Conservation (phyloP, 2,329 filamentous ascomycete species). For the Exophiala phaeomuriformis region DNA sequence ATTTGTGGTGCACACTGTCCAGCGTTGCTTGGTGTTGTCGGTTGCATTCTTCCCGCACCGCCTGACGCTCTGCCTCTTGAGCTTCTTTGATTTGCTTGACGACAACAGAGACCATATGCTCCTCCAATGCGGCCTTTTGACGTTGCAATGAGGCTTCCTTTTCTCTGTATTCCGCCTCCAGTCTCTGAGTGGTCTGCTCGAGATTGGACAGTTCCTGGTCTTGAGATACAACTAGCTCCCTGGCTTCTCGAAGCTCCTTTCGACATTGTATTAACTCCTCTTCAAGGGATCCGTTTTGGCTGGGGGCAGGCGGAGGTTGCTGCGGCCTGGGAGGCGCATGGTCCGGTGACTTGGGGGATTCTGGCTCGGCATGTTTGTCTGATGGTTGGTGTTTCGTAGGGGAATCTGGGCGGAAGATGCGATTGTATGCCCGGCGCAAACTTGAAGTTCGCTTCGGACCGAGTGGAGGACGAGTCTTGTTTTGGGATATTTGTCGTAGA, state of each 20-base stretch:
- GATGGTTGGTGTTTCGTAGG: not conserved
- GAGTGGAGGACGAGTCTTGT: constrained; percentile 10
- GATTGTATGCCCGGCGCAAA: constrained; percentile 20
- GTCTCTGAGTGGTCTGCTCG: constrained; percentile 29
- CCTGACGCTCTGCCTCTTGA: constrained; percentile 18
- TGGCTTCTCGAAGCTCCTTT: constrained; percentile 19
- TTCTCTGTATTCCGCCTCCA: constrained; percentile 24
- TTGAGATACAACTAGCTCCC: constrained; percentile 16
- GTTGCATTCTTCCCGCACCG: constrained; percentile 13
- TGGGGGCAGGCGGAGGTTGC: not conserved
- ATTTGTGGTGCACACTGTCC: constrained; percentile 21
- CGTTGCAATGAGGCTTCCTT: constrained; percentile 19
- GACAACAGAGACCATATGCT: constrained; percentile 22
- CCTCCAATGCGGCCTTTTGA: constrained; percentile 20
- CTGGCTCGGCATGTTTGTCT: too few relatives aligned
- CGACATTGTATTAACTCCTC: constrained; percentile 23
- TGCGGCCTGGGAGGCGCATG: constrained; percentile 2
- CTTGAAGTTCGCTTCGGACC: constrained; percentile 19
- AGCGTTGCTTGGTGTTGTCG: constrained; percentile 12
- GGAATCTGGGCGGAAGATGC: constrained; percentile 18
- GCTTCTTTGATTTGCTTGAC: constrained; percentile 24
- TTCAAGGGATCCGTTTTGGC: constrained; percentile 10
- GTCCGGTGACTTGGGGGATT: too few relatives aligned
- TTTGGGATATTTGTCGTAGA: constrained; percentile 18
- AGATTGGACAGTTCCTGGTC: constrained; percentile 18